phyloP scores from a whole-genome alignment of 805 yeast species.

The Myxozyma mucilagina region DNA sequence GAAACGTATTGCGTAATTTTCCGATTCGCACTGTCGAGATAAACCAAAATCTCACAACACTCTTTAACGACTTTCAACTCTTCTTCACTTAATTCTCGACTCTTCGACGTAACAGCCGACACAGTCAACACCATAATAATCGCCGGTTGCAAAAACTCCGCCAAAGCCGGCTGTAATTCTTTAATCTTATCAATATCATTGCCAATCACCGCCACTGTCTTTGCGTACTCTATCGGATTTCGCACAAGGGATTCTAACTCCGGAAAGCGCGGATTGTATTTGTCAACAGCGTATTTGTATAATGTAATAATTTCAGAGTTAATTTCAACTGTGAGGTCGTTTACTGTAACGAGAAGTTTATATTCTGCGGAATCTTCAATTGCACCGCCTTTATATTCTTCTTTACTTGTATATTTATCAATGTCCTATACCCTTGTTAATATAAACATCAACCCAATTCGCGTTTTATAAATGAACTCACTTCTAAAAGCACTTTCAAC shows the following conservation, averaged over 20 bases:
- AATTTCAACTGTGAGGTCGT: conserved; percentile 56
- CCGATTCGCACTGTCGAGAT: conserved; percentile 47
- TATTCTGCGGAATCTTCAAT: conserved; percentile 47
- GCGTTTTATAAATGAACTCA: not conserved
- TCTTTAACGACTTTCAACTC: conserved; percentile 45
- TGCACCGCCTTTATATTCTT: conserved; percentile 36
- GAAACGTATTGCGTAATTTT: conserved; percentile 58
- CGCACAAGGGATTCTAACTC: conserved; percentile 67
- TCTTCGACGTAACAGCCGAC: conserved; percentile 59
- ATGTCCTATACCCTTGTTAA: conserved; percentile 12
- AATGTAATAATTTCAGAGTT: conserved; percentile 55
- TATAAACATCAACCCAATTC: not conserved
- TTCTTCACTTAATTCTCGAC: conserved; percentile 37
- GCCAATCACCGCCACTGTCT: conserved; percentile 53
- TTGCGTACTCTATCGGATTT: conserved; percentile 62
- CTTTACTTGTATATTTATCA: conserved; percentile 9
- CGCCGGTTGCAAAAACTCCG: conserved; percentile 55
- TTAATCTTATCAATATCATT: conserved; percentile 44
- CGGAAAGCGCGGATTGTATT: conserved; percentile 64
- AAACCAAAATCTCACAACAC: conserved; percentile 52
- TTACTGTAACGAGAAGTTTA: conserved; percentile 54
- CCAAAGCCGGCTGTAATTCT: conserved; percentile 42
- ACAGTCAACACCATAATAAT: conserved; percentile 70
- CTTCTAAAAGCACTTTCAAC: conserved; percentile 15
- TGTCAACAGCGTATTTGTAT: conserved; percentile 51